Evolutionary conservation across 345 rosid genomes (phyloP).

Genomic region (Atalantia buxifolia): DNA sequence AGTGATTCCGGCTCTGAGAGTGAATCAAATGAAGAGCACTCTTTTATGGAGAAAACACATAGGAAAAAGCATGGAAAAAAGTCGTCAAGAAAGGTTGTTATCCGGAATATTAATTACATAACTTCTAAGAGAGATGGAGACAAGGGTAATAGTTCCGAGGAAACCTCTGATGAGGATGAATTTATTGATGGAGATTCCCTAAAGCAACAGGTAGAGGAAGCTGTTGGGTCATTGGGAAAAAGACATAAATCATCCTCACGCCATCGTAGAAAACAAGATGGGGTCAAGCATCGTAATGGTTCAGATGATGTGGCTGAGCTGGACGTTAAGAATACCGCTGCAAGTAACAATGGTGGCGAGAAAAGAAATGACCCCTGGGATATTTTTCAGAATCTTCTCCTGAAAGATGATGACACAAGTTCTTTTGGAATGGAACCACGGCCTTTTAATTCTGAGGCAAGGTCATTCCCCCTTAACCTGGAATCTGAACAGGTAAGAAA

Average conservation of each 20-base stretch:
- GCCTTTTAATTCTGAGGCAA: constrained; percentile 30
- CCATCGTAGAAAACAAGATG: constrained; percentile 48
- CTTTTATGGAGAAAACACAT: constrained; percentile 26
- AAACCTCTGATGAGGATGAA: constrained; percentile 58
- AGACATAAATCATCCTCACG: constrained; percentile 55
- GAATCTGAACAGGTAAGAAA: constrained; percentile 47
- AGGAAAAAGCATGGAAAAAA: constrained; percentile 65
- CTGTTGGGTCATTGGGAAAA: constrained; percentile 72
- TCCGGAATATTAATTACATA: constrained; percentile 92
- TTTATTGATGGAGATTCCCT: constrained; percentile 62
- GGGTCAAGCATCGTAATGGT: constrained; percentile 23
- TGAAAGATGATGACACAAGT: constrained; percentile 54
- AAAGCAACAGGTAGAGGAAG: constrained; percentile 82
- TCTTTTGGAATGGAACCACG: constrained; percentile 30
- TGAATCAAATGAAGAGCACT: constrained; percentile 33
- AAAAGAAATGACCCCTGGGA: constrained; percentile 66
- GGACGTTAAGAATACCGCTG: constrained; percentile 14
- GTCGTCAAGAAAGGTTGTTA: constrained; percentile 83
- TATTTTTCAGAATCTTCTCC: constrained; percentile 80
- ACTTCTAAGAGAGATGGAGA: constrained; percentile 77
- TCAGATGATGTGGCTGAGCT: constrained; percentile 33
- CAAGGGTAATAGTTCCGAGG: constrained; percentile 48
- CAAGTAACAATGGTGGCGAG: constrained; percentile 34
- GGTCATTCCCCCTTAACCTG: constrained; percentile 24
- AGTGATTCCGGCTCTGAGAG: constrained; percentile 46